Base-by-base conservation (phyloP, 495 filamentous ascomycete species). In the Aspergillus leporis region DNA sequence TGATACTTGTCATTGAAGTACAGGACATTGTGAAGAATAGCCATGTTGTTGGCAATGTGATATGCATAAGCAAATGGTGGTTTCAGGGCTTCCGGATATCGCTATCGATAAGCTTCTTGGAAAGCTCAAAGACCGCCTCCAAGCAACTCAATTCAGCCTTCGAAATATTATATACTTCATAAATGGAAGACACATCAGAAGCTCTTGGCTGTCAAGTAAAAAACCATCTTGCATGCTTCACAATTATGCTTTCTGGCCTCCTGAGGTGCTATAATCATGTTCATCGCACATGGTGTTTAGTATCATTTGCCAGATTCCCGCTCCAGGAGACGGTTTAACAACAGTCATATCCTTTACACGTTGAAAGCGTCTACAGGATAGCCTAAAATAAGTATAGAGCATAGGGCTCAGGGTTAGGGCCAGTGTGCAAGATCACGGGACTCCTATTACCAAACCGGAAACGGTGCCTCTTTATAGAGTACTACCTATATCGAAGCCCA, bases 391-490 rank as follows among this genome's bases (percentile, higher is more conserved):
- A 58, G 28, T 40, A 43, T 14, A 28, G 4, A n/a, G 23, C 18
- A 13, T 60, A 60, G 58, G 58, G 58, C 58, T 55, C 51, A 60
- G 51, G 58, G 41, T 45, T 60, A 61, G 52, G 58, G 58, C 47
- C 53, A 4, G 12, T 18, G 18, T 36, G 30, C 21, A 12, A 58
- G 19, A 55, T 60, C 51, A 60, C 58, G 51, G 58, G 41, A 51
- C 40, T 22, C 23, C 19, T 23, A 55, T 28, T 55, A n/a, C 53
- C 36, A 47, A 31, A 31, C 13, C 34, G 31, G 23, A 28, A 23
- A 40, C 21, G 12, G 13, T 38, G 51, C 19, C 46, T 25, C 23
- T 21, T 19, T 31, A 38, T 30, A 21, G 12, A n/a, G n/a, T n/a
- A n/a, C n/a, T n/a, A n/a, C n/a, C n/a, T n/a, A n/a, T n/a, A n/a